Base-by-base conservation (phyloP, 2,329 filamentous ascomycete genomes). In the Fusarium sp. region DNA sequence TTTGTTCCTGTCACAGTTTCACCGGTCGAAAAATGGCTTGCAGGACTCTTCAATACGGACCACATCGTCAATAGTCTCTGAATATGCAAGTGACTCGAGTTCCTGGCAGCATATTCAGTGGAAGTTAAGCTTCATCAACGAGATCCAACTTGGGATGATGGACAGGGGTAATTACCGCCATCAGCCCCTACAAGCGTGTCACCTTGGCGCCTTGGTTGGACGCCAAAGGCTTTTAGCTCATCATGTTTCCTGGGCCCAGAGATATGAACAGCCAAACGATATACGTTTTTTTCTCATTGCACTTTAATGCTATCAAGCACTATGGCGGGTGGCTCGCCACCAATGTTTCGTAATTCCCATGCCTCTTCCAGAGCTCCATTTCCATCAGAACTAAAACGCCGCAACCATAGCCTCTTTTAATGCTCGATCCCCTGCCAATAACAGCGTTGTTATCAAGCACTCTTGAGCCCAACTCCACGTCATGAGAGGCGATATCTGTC, bases 131-230 rank as follows among this genome's bases (percentile, higher is more conserved):
- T 70, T 71, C 62, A 56, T 63, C 48, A 50, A 59, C 55, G 54
- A 49, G 44, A 26, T 54, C 45, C 41, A 62, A 70, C 63, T 59
- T 49, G 63, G 53, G 63, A 69, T 69, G 69, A 72, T 64, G 50
- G 69, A 44, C 69, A 71, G 64, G 69, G 69, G 64, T 65, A 49
- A 52, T 27, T 59, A 59, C 50, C 59, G 55, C 64, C 65, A 72
- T 41, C 56, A 52, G 64, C 64, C 70, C 40, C 48, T 59, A 64
- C 58, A 73, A 65, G 63, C 26, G 55, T 63, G 50, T 48, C 57
- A 62, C 49, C 70, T 71, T 73, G 67, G 67, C 67, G 64, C 50
- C 30, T 58, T 69, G 70, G 70, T 69, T 73, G 70, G 70, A 68
- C 64, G 60, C 67, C 52, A 62, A 53, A 63, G 33, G 17, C 50